Evolutionary conservation across 225 moss, liverwort and hornwort species (phyloP), one percentile per base, ranked within the genome.

Genomic region (Pleurozium schreberi): DNA sequence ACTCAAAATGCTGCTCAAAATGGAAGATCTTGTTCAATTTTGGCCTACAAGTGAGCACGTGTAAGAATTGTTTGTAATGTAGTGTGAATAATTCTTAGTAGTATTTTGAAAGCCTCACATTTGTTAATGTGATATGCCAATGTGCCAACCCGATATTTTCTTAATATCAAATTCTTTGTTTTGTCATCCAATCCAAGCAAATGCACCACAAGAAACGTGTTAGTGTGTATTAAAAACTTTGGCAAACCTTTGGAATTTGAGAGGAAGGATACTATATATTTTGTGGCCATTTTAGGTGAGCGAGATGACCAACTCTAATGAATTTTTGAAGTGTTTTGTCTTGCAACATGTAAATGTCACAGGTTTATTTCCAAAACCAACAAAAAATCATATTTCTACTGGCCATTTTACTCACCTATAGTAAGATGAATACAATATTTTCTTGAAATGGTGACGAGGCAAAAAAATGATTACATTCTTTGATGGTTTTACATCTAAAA

Each of bases 101-200:
- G 6, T 38, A 52, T 75, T 76, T 77, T 53, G 10, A 22, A 9
- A 77, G 25, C 14, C 19, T 53, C 5, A 53, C 0, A 0, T 52
- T 22, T 13, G 3, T 23, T 77, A 23, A 52, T 77, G 9, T 36
- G 1, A 77, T 23, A 53, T 77, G 5, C 36, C 34, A 53, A 53
- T 0, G 0, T 23, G 4, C 21, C 8, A 75, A 33, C 1, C 5
- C 0, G n/a, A 3, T 20, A 50, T 50, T 3, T 20, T 12, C 34
- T 50, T 12, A 33, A 75, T 34, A 36, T 36, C 4, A 38, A 9
- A 36, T 36, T 36, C 6, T 53, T 47, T 76, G 23, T 36, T 52
- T 77, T 77, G 38, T 53, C 77, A 77, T 55, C 3, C 25, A 76
- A 8, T 0, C 3, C 36, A 33, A 12, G 0, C 2, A 9, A 6